phyloP scores from a whole-genome alignment of 306 rosid genomes.

The Dryas octopetala region DNA sequence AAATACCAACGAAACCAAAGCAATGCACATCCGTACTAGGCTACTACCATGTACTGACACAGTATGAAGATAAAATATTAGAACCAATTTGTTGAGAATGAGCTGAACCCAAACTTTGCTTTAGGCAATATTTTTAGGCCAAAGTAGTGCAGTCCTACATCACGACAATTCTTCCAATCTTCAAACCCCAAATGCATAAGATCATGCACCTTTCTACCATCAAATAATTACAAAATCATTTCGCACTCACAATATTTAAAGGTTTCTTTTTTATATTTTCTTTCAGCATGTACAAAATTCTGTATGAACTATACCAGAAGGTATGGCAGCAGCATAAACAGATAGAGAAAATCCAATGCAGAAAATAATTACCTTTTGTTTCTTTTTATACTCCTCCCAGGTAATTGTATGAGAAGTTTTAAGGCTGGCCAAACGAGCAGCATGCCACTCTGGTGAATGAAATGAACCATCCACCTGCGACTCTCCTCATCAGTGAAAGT shows the following conservation, averaged over 20 bases:
- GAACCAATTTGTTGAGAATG: not conserved
- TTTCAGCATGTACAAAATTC: not conserved
- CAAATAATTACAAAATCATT: not conserved
- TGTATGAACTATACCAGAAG: not conserved
- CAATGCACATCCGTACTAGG: too few relatives aligned
- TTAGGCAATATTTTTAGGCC: not conserved
- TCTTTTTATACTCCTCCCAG: slow-evolving; percentile 94
- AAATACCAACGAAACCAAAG: too few relatives aligned
- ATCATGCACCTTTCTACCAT: not conserved
- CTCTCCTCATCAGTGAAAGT: slow-evolving; percentile 85
- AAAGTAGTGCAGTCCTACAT: not conserved
- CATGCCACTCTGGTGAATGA: slow-evolving; percentile 99
- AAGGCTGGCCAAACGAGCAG: slow-evolving; percentile 99
- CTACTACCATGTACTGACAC: not conserved
- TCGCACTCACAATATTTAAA: not conserved
- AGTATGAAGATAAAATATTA: not conserved
- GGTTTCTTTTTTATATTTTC: not conserved
- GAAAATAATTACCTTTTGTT: slow-evolving; percentile 71
- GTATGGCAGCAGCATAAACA: not conserved
- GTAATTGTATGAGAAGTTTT: slow-evolving; percentile 94
- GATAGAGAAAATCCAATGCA: not conserved
- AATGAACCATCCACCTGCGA: slow-evolving; percentile 99
- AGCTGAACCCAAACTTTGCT: not conserved
- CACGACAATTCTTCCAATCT: not conserved
- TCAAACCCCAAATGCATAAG: not conserved